Conservation (phyloP, 2,329 filamentous ascomycete species). For the Sporothrix pseudoabietina region DNA sequence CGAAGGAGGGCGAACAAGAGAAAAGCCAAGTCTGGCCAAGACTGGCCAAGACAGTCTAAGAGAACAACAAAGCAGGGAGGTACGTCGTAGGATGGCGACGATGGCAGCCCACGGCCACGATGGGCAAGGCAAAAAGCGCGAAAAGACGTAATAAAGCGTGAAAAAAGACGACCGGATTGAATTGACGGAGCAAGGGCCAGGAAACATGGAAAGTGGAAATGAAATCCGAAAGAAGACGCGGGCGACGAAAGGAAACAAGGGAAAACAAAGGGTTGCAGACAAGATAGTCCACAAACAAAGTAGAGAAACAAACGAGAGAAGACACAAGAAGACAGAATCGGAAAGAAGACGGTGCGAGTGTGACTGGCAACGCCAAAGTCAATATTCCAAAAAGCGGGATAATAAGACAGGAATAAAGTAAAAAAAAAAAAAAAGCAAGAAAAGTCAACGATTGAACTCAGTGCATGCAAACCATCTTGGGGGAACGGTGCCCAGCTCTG, state of each 20-base stretch:
- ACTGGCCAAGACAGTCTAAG: slow-evolving; percentile 11
- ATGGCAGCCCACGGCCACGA: background rate
- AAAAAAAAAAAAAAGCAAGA: background rate
- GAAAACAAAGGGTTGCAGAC: background rate
- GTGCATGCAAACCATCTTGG: background rate
- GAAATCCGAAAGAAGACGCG: background rate
- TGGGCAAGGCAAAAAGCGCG: background rate
- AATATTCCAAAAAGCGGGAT: background rate
- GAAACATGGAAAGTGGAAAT: slow-evolving; percentile 1
- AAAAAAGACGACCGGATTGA: background rate
- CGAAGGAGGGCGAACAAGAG: background rate
- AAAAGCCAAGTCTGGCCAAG: slow-evolving; percentile 18
- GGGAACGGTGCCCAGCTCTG: background rate
- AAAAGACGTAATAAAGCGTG: background rate
- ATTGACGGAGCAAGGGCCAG: background rate
- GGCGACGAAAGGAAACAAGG: background rate
- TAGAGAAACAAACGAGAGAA: slow-evolving; percentile 5
- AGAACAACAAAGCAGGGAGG: background rate
- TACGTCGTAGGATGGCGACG: background rate
- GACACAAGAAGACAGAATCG: background rate
- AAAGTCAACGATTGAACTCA: background rate
- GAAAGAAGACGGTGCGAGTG: background rate
- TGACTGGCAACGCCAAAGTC: background rate
- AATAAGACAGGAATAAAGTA: background rate
- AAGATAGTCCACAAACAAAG: background rate